Evolutionary conservation across 228 moss, liverwort and hornwort species (phyloP), one percentile per base, ranked within the genome.

Genomic region (Sphagnum fallax): DNA sequence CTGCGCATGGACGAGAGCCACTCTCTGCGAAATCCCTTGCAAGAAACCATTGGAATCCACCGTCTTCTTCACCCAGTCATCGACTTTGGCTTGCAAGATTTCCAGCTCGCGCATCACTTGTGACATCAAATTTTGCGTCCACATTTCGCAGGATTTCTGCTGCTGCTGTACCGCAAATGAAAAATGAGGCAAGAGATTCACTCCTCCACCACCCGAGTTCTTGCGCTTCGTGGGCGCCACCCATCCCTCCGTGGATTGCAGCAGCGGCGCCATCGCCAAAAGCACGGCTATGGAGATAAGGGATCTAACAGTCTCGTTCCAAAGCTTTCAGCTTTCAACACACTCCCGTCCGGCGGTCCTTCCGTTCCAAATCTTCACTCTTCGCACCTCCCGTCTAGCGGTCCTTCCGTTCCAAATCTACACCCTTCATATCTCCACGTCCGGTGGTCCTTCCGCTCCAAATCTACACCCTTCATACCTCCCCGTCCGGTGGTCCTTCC

Each of bases 1-100:
- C 73, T 58, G 55, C 65, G 68, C 73, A 71, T 79, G 78, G 79
- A 65, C 78, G 70, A 66, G 73, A 73, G 14, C 78, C 82, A 13
- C 68, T 73, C 82, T 75, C 75, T 50, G 63, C 73, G 52, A 65
- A 65, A 10, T 68, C 70, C 70, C 52, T 65, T 68, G 73, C 70
- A 78, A 78, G 73, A 57, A 58, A 7, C 55, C 49, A 14, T 50
- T 63, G 62, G 55, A 10, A 57, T 10, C 6, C 7, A 2, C 55
- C 49, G 50, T 63, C 16, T 11, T 53, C 13, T 61, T 0, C 16
- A 8, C 61, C n/a, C 4, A 52, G 16, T 14, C 8, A 67, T 51
- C 5, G 10, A 3, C n/a, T 10, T 11, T 11, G 6, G 48, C 49
- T 48, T 11, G 48, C 9, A 65, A 65, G 11, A 16, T 50, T 63